These are phyloP conservation scores for Paramecium caudatum DNA, from an alignment of 73 alveolate genomes.

Conservation along the genomic window DNA sequence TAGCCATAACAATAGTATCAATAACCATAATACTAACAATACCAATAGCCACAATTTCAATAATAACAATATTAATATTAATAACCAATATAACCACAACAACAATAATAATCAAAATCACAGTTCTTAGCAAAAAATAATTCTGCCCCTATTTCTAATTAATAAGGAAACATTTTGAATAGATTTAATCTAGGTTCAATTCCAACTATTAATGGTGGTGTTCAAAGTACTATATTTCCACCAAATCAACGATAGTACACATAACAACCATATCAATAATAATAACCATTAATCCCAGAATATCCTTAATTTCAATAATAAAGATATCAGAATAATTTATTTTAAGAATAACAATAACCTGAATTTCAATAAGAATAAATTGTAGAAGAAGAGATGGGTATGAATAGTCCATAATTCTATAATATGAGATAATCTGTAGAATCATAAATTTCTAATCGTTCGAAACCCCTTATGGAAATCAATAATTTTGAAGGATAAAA, in stretches of 20 bases:
- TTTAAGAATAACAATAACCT: neutral
- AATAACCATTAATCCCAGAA: neutral
- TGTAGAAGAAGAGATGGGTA: conserved; percentile 21
- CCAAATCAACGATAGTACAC: neutral
- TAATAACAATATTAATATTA: neutral
- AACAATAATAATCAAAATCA: conserved; percentile 1
- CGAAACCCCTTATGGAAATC: conserved; percentile 19
- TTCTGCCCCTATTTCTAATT: neutral
- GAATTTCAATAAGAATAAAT: conserved; percentile 14
- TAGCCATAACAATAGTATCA: neutral
- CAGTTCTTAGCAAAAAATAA: neutral
- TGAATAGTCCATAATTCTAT: neutral
- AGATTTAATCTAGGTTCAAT: conserved; percentile 31
- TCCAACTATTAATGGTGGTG: conserved; percentile 26
- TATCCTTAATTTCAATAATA: neutral
- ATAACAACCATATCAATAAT: neutral
- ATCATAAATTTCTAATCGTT: neutral
- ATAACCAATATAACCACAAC: neutral
- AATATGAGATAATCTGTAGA: conserved; percentile 13
- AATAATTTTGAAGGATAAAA: conserved; percentile 19
- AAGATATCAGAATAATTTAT: neutral
- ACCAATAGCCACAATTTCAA: neutral
- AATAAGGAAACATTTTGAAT: neutral
- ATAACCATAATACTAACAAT: neutral
- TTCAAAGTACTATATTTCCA: neutral